Evolutionary conservation across 2,329 filamentous ascomycete genomes (phyloP).

Genomic region (Ophiocordyceps camponoti-rufipedis): DNA sequence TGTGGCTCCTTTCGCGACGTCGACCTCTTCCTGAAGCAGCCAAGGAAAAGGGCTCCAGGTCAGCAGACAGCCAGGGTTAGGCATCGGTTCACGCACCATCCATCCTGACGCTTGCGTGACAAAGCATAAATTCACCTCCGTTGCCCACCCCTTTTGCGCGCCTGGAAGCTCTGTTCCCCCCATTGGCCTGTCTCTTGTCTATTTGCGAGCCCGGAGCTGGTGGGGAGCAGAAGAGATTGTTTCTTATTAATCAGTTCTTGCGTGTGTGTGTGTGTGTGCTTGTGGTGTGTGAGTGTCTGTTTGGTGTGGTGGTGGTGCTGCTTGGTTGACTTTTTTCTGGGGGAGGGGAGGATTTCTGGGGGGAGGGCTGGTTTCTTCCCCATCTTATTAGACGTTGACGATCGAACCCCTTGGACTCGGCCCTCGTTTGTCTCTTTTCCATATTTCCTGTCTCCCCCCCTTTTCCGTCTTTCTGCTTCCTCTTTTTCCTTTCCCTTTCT

Average conservation of each 20-base stretch:
- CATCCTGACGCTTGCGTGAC: background rate
- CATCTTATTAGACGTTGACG: too few species aligned
- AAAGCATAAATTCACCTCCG: conserved; percentile 2
- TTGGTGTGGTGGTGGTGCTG: too few species aligned
- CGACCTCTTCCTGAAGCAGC: too few species aligned
- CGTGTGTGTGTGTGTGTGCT: too few species aligned
- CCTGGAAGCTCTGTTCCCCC: background rate
- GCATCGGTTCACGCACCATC: background rate
- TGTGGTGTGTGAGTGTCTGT: too few species aligned
- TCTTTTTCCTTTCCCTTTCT: background rate
- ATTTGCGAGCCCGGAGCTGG: background rate
- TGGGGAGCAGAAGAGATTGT: background rate
- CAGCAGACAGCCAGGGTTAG: background rate
- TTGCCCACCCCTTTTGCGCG: background rate
- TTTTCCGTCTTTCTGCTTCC: background rate
- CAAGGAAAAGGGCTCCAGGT: too few species aligned
- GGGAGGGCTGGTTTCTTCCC: too few species aligned
- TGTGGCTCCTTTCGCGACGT: too few species aligned
- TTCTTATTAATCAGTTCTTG: background rate
- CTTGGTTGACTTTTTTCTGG: too few species aligned
- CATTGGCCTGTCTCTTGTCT: background rate
- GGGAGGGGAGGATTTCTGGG: background rate
- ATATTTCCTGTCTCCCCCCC: too few species aligned
- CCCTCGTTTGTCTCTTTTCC: too few species aligned
- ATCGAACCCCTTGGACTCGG: too few species aligned